Conservation (phyloP, 2,329 filamentous ascomycete genomes). For the Sporothrix luriei region DNA sequence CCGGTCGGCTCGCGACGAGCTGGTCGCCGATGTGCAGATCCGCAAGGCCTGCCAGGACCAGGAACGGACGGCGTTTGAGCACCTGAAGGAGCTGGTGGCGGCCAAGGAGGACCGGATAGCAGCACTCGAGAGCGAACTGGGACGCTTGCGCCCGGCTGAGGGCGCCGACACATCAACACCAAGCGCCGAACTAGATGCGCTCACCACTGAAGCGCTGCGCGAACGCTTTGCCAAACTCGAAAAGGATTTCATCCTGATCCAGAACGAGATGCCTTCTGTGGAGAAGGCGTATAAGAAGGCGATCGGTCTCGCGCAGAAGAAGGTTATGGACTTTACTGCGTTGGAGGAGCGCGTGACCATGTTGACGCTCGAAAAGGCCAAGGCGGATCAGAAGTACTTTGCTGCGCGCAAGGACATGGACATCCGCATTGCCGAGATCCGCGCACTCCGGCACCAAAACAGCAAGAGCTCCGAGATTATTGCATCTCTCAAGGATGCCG, state of each 20-base stretch:
- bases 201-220: slow-evolving; percentile 72
- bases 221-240: slow-evolving; percentile 73
- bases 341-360: slow-evolving; percentile 77
- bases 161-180: slow-evolving; percentile 52
- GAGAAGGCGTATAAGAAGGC: slow-evolving; percentile 90
- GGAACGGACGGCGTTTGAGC: slow-evolving; percentile 67
- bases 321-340: slow-evolving; percentile 73
- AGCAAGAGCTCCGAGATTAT: slow-evolving; percentile 92
- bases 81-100: slow-evolving; percentile 76
- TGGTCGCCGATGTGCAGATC: slow-evolving; percentile 77
- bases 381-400: slow-evolving; percentile 98
- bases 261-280: slow-evolving; percentile 84
- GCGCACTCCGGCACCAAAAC: slow-evolving; percentile 78
- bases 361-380: slow-evolving; percentile 84
- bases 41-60: slow-evolving; percentile 79
- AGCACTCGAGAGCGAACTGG: slow-evolving; percentile 79
- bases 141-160: slow-evolving; percentile 62
- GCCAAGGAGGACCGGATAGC: slow-evolving; percentile 79
- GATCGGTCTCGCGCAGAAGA: slow-evolving; percentile 80
- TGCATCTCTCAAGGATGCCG: slow-evolving; percentile 86
- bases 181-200: slow-evolving; percentile 56
- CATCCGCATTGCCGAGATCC: slow-evolving; percentile 76
- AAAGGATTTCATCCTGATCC: slow-evolving; percentile 79
- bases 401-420: slow-evolving; percentile 93
- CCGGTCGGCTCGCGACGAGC: slow-evolving; percentile 79